phyloP scores from a whole-genome alignment of 176 grass and related monocot genomes.

The Eremochloa ophiuroides region DNA sequence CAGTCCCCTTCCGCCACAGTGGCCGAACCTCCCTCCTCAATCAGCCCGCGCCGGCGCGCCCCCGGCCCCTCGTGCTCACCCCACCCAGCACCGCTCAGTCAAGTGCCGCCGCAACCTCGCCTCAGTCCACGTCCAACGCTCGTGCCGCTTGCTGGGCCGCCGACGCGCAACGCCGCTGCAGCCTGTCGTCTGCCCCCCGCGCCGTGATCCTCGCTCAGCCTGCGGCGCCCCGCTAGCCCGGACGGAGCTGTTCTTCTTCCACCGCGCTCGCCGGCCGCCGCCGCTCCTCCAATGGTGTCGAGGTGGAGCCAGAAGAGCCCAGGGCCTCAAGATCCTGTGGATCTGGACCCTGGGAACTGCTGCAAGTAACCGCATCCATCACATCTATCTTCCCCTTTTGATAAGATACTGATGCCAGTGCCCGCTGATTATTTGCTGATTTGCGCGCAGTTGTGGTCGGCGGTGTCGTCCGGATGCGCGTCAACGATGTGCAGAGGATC shows the following conservation, averaged over 20 bases:
- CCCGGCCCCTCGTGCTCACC: no score
- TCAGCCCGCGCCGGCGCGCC: no score
- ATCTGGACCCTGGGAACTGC: slow-evolving; percentile 84
- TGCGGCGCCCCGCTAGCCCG: neutral
- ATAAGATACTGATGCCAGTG: neutral
- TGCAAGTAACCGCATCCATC: slow-evolving; percentile 32
- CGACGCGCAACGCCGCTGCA: neutral
- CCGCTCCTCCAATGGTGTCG: slow-evolving; percentile 56
- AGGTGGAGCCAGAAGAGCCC: slow-evolving; percentile 92
- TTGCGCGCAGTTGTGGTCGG: slow-evolving; percentile 53
- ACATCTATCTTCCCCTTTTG: neutral
- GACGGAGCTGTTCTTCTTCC: neutral
- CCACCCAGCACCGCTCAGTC: no score
- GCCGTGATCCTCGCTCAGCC: neutral
- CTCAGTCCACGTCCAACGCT: neutral
- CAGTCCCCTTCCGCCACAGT: no score
- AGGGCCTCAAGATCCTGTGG: slow-evolving; percentile 93
- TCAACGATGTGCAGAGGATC: slow-evolving; percentile 68
- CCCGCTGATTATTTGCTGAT: slow-evolving; percentile 1
- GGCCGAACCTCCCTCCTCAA: no score
- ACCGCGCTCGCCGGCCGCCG: neutral
- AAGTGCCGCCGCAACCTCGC: neutral
- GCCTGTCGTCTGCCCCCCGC: neutral
- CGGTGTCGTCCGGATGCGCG: slow-evolving; percentile 55
- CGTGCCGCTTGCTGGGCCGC: neutral